A percentile compares a stretch with the other conserved stretches of the same genome.
These are phyloP conservation scores for Cutaneotrichosporon sp. DNA, from an alignment of 1,284 basidiomycete genomes.

Conservation along the genomic window DNA sequence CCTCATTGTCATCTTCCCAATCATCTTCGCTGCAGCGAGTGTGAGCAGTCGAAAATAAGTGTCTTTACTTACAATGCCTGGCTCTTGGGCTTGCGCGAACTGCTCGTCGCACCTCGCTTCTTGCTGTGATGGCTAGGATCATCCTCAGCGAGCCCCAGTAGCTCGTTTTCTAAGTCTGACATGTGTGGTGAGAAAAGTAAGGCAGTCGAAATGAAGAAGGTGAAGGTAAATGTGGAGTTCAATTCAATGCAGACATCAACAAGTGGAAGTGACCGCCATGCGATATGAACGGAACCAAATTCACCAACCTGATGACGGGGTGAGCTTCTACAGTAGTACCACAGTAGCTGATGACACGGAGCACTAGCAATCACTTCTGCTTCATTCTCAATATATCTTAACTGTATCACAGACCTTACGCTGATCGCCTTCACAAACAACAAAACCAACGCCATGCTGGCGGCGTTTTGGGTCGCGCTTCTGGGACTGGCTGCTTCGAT, in stretches of 20 bases:
- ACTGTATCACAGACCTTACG: too few species aligned
- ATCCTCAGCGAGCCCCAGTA: slow-evolving; percentile 48
- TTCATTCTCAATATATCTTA: too few species aligned
- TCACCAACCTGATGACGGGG: too few species aligned
- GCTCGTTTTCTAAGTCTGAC: slow-evolving; percentile 48
- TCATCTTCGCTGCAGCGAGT: slow-evolving; percentile 17
- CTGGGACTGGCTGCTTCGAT: neutral
- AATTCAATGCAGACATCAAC: too few species aligned
- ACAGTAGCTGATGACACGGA: too few species aligned
- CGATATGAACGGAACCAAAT: slow-evolving; percentile 3
- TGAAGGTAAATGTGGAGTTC: neutral
- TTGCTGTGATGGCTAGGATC: slow-evolving; percentile 33
- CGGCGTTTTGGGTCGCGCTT: neutral
- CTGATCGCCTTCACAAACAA: neutral
- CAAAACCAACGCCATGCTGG: neutral
- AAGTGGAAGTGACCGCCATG: too few species aligned
- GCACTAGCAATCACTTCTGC: too few species aligned
- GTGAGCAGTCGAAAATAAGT: neutral
- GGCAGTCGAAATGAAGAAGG: neutral
- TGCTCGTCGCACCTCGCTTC: slow-evolving; percentile 27
- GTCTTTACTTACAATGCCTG: slow-evolving; percentile 18
- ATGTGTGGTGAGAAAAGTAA: slow-evolving; percentile 16
- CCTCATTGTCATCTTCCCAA: slow-evolving; percentile 24
- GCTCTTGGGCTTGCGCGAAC: slow-evolving; percentile 29
- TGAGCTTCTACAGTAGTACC: too few species aligned